Percentiles rank a stretch among this genome's conserved stretches.
phyloP scores from a whole-genome alignment of 306 rosid genomes.

The Mimosa bimucronata region DNA sequence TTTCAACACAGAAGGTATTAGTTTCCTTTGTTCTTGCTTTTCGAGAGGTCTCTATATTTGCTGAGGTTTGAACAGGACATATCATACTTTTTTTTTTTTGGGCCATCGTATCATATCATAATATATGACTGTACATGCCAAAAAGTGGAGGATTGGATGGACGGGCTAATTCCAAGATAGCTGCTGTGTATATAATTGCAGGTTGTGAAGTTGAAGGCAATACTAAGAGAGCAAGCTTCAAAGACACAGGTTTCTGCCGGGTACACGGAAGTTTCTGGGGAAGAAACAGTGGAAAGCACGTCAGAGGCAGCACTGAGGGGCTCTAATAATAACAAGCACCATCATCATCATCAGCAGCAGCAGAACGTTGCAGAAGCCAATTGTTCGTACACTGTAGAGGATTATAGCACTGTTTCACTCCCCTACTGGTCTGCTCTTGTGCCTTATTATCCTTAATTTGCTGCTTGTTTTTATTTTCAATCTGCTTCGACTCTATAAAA shows the following conservation, averaged over 20 bases:
- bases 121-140: no score
- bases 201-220: conserved; percentile 70
- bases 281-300: conserved; percentile 81
- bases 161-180: conserved; percentile 7
- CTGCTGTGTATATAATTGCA: conserved; percentile 14
- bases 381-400: conserved; percentile 57
- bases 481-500: not conserved
- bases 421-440: conserved; percentile 62
- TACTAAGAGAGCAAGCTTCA: conserved; percentile 64
- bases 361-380: conserved; percentile 52
- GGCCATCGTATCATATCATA: no score
- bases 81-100: no score
- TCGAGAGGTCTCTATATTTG: not conserved
- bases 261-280: conserved; percentile 74
- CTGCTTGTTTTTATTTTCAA: not conserved
- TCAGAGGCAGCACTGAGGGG: conserved; percentile 54
- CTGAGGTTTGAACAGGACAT: not conserved
- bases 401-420: conserved; percentile 61
- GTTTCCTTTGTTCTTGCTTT: not conserved
- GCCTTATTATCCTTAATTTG: conserved; percentile 59
- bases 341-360: conserved; percentile 46
- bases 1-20: conserved; percentile 9
- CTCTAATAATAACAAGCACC: conserved; percentile 35
- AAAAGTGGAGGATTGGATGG: not conserved
- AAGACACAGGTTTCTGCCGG: conserved; percentile 61